phyloP scores from a whole-genome alignment of 768 basidiomycete species.

The Mycena vulgaris region DNA sequence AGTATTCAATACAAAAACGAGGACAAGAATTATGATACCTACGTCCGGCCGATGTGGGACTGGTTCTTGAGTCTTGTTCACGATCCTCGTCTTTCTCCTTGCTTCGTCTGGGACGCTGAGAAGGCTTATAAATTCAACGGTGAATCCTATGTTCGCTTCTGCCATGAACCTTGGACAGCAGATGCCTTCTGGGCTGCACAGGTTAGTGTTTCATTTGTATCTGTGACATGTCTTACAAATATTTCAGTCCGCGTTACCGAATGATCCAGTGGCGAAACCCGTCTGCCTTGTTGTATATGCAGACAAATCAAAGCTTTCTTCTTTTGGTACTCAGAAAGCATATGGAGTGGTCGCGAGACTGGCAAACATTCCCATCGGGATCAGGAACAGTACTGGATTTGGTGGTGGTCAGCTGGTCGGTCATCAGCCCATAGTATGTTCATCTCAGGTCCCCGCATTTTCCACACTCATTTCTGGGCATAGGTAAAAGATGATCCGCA shows the following conservation, averaged over 20 bases:
- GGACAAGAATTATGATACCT: conserved; percentile 30
- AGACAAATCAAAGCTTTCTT: conserved; percentile 39
- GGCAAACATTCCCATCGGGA: conserved; percentile 32
- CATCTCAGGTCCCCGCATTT: too few relatives aligned
- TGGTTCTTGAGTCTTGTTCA: conserved; percentile 44
- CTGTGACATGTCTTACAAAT: neutral
- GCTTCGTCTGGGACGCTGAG: conserved; percentile 50
- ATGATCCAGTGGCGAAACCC: too few relatives aligned
- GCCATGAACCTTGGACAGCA: conserved; percentile 57
- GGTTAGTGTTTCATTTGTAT: conserved; percentile 38
- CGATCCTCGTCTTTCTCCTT: conserved; percentile 38
- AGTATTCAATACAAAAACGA: conserved; percentile 35
- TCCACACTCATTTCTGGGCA: neutral
- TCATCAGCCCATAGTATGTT: conserved; percentile 33
- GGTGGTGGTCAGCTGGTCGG: too few relatives aligned
- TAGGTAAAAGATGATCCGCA: conserved; percentile 52
- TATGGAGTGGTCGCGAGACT: too few relatives aligned
- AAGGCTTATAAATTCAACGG: conserved; percentile 47
- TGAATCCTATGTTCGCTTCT: conserved; percentile 41
- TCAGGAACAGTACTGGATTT: conserved; percentile 32
- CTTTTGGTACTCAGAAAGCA: conserved; percentile 32
- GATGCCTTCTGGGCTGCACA: conserved; percentile 56
- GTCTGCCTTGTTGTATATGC: conserved; percentile 40
- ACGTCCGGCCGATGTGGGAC: conserved; percentile 43
- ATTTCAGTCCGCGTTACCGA: neutral